Evolutionary conservation across 2,329 filamentous ascomycete genomes (phyloP).

Genomic region (Colletotrichum aenigma): DNA sequence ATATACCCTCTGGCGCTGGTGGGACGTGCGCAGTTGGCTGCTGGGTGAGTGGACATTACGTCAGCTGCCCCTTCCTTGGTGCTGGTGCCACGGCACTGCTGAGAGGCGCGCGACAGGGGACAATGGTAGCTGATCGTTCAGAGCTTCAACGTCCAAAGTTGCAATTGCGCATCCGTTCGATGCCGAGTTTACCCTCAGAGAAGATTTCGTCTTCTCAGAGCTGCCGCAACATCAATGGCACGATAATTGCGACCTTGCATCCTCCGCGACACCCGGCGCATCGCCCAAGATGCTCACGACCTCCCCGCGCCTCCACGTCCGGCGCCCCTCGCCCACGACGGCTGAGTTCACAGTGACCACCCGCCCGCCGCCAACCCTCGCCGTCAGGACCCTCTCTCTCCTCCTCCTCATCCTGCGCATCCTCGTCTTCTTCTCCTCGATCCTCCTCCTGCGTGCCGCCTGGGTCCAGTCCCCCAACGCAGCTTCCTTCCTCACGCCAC

Average conservation of each 20-base stretch:
- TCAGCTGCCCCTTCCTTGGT: neutral
- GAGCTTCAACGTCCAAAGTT: neutral
- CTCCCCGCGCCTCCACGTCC: slow-evolving; percentile 62
- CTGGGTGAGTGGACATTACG: neutral
- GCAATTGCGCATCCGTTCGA: neutral
- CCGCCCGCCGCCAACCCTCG: slow-evolving; percentile 57
- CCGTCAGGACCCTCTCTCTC: slow-evolving; percentile 49
- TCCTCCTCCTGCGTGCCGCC: slow-evolving; percentile 50
- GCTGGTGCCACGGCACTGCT: neutral
- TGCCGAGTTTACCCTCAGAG: neutral
- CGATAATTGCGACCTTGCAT: neutral
- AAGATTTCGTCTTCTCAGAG: neutral
- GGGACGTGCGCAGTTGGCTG: neutral
- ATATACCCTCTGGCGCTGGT: neutral
- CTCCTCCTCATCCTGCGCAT: slow-evolving; percentile 49
- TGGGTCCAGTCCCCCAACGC: slow-evolving; percentile 42
- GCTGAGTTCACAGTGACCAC: slow-evolving; percentile 92
- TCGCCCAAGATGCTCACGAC: slow-evolving; percentile 62
- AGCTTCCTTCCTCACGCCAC: slow-evolving; percentile 3
- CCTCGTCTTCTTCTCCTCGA: slow-evolving; percentile 42
- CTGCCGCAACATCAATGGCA: neutral
- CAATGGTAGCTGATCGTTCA: neutral
- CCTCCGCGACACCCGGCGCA: neutral
- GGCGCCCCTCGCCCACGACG: slow-evolving; percentile 84
- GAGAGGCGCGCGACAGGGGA: neutral